Evolutionary conservation across 2,329 filamentous ascomycete genomes (phyloP).

Genomic region (Xylariales sp.): DNA sequence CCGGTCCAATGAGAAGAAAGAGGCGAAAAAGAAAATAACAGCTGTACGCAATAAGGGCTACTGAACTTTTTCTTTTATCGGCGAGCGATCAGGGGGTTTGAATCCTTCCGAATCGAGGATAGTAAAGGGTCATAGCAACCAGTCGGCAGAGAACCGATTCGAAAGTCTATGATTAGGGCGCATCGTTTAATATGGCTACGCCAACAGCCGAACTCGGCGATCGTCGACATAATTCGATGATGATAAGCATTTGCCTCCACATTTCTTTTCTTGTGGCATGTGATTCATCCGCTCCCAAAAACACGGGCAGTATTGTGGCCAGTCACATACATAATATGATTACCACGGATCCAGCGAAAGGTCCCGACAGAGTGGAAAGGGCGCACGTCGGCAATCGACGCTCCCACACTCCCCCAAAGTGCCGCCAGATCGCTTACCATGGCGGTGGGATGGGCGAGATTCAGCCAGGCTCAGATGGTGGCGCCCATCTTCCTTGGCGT

Average conservation of each 20-base stretch:
- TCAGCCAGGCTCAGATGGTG: slow-evolving; percentile 11
- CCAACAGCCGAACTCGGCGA: not conserved
- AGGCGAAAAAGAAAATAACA: not conserved
- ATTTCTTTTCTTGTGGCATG: not conserved
- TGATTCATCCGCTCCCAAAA: not conserved
- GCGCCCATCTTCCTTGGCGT: slow-evolving; percentile 17
- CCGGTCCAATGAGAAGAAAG: slow-evolving; percentile 25
- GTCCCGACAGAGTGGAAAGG: slow-evolving; percentile 19
- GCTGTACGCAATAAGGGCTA: not conserved
- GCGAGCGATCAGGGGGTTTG: not conserved
- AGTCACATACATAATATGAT: not conserved
- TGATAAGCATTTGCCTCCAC: not conserved
- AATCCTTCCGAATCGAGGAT: slow-evolving; percentile 15
- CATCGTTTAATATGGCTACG: not conserved
- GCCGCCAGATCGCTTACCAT: slow-evolving; percentile 32
- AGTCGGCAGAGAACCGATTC: not conserved
- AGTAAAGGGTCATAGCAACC: not conserved
- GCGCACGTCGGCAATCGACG: slow-evolving; percentile 20
- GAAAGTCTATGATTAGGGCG: not conserved
- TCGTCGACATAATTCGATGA: too few relatives aligned
- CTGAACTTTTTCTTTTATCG: slow-evolving; percentile 10
- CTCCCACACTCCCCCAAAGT: not conserved
- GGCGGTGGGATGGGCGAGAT: slow-evolving; percentile 16
- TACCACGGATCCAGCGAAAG: not conserved
- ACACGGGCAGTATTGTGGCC: not conserved